Conservation (phyloP, 2,329 filamentous ascomycete genomes). For the Botryotinia calthae region DNA sequence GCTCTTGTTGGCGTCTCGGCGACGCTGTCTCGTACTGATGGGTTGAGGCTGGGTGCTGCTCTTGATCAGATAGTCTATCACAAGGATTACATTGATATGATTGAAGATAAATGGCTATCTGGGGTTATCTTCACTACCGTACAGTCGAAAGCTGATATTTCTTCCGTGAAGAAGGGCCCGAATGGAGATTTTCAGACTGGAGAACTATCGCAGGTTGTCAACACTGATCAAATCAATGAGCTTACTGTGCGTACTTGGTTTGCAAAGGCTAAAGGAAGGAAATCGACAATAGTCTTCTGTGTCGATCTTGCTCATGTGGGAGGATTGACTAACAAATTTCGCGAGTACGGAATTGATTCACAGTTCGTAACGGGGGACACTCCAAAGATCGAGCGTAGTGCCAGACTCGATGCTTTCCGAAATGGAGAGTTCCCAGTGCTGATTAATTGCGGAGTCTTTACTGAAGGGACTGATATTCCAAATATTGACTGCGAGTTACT, state of each 20-base stretch:
- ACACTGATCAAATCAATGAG: slow-evolving; percentile 76
- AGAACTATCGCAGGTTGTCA: slow-evolving; percentile 79
- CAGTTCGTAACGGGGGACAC: slow-evolving; percentile 85
- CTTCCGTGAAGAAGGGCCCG: slow-evolving; percentile 58
- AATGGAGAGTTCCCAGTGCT: slow-evolving; percentile 78
- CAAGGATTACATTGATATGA: slow-evolving; percentile 77
- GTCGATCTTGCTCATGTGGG: slow-evolving; percentile 83
- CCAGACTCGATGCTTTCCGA: slow-evolving; percentile 73
- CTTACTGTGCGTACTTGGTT: slow-evolving; percentile 85
- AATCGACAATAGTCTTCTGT: slow-evolving; percentile 90
- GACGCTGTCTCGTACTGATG: slow-evolving; percentile 74
- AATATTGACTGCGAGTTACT: slow-evolving; percentile 93
- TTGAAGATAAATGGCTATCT: slow-evolving; percentile 87
- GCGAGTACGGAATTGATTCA: slow-evolving; percentile 75
- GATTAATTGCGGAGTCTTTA: slow-evolving; percentile 94
- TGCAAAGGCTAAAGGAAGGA: slow-evolving; percentile 67
- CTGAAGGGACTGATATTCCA: slow-evolving; percentile 95
- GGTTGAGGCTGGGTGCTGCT: slow-evolving; percentile 73
- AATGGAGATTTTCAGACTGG: slow-evolving; percentile 77
- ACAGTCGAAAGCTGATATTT: slow-evolving; percentile 75
- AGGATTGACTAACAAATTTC: slow-evolving; percentile 72
- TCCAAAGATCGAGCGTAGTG: slow-evolving; percentile 61
- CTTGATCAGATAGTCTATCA: slow-evolving; percentile 98
- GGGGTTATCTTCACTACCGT: slow-evolving; percentile 95
- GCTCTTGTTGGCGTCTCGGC: slow-evolving; percentile 88